Percentiles rank a stretch among this genome's conserved stretches.
Conservation (phyloP, 2,329 filamentous ascomycete genomes). For the Lachnellula arida region DNA sequence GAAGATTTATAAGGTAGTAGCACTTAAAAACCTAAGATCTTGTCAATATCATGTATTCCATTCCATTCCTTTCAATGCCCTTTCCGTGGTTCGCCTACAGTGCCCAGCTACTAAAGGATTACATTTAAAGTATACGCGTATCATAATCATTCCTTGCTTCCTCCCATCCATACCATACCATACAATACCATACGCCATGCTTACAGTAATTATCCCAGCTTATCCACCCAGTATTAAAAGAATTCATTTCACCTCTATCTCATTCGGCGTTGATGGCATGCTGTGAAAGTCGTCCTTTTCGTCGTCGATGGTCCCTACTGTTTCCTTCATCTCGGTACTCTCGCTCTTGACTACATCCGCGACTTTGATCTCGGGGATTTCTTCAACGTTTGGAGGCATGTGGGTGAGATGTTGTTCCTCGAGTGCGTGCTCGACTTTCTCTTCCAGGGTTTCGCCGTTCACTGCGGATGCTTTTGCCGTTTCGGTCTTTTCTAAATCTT, state of each 20-base stretch:
- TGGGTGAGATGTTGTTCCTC: background rate
- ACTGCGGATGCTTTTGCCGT: background rate
- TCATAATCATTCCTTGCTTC: background rate
- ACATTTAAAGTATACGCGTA: constrained; percentile 10
- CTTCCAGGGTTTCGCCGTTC: background rate
- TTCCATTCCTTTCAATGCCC: no score
- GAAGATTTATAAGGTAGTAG: no score
- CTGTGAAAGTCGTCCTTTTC: constrained; percentile 20
- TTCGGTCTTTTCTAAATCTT: constrained; percentile 5
- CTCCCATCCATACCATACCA: background rate
- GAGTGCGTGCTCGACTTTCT: background rate
- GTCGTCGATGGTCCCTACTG: background rate
- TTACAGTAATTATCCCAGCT: no score
- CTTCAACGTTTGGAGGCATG: background rate
- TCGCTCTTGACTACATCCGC: background rate
- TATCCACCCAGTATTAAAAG: background rate
- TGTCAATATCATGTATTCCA: no score
- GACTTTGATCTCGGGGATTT: background rate
- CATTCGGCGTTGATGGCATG: constrained; percentile 15
- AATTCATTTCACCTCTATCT: constrained; percentile 10
- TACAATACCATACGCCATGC: no score
- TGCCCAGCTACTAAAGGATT: background rate
- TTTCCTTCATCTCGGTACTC: background rate
- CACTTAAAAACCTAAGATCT: no score
- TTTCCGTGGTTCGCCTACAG: no score